Evolutionary conservation across 2,329 filamentous ascomycete species (phyloP).

Genomic region (Penicillium sp.): DNA sequence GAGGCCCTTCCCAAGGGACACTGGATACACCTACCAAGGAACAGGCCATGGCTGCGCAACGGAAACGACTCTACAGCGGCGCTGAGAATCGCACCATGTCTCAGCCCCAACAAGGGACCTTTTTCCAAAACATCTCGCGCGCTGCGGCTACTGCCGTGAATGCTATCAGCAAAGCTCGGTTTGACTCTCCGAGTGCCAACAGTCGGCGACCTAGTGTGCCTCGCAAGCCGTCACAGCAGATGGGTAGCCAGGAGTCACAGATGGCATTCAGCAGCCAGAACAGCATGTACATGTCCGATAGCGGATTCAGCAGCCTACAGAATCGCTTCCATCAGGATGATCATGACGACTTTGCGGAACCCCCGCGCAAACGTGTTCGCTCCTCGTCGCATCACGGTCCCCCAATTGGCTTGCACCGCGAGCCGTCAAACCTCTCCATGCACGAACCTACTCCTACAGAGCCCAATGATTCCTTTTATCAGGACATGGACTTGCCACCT

Average conservation of each 20-base stretch:
- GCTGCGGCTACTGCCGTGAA: slow-evolving; percentile 91
- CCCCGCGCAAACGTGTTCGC: slow-evolving; percentile 74
- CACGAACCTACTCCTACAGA: slow-evolving; percentile 46
- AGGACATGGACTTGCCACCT: slow-evolving; percentile 36
- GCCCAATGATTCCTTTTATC: slow-evolving; percentile 48
- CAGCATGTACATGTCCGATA: slow-evolving; percentile 70
- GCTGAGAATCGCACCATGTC: slow-evolving; percentile 67
- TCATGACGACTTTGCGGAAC: slow-evolving; percentile 63
- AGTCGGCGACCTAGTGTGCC: slow-evolving; percentile 67
- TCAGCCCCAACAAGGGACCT: slow-evolving; percentile 70
- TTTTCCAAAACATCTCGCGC: slow-evolving; percentile 94
- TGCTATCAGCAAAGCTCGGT: slow-evolving; percentile 91
- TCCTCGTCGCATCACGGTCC: slow-evolving; percentile 52
- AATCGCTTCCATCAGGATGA: slow-evolving; percentile 43
- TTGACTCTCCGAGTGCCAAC: slow-evolving; percentile 75
- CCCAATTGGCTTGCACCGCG: slow-evolving; percentile 36
- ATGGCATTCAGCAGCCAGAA: slow-evolving; percentile 77
- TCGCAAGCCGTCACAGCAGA: slow-evolving; percentile 65
- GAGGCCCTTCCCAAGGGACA: slow-evolving; percentile 67
- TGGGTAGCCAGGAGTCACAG: slow-evolving; percentile 61
- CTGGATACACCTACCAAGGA: slow-evolving; percentile 97
- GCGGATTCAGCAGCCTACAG: slow-evolving; percentile 68
- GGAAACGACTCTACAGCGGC: slow-evolving; percentile 86
- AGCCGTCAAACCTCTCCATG: slow-evolving; percentile 37
- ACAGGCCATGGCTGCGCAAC: slow-evolving; percentile 92